These are phyloP conservation scores for Linum usitatissimum DNA, from an alignment of 345 rosid species.

Conservation along the genomic window DNA sequence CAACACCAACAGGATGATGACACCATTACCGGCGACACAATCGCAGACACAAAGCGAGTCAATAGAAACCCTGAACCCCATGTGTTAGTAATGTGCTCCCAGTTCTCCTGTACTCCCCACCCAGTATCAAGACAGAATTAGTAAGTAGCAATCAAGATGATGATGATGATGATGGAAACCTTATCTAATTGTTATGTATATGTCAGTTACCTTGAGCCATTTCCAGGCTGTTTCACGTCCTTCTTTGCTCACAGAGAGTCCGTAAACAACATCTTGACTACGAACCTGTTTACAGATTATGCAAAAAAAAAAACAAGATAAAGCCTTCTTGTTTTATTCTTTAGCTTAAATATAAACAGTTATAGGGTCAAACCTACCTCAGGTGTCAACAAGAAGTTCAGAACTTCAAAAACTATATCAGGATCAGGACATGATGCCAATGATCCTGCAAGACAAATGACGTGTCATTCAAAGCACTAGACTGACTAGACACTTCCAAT, in stretches of 20 bases:
- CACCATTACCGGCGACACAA: conserved; percentile 66
- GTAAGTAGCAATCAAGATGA: neutral
- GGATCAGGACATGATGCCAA: conserved; percentile 64
- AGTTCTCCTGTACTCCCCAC: conserved; percentile 40
- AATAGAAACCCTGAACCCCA: conserved; percentile 71
- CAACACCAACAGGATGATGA: neutral
- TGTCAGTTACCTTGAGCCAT: conserved; percentile 61
- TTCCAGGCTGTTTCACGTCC: conserved; percentile 93
- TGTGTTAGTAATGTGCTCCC: conserved; percentile 57
- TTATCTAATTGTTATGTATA: neutral
- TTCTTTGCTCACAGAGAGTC: conserved; percentile 60
- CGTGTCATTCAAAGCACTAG: neutral
- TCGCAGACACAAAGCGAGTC: conserved; percentile 56
- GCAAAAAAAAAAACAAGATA: neutral
- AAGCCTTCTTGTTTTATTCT: neutral
- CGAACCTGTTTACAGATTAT: conserved; percentile 44
- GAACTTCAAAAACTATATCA: conserved; percentile 50
- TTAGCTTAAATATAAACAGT: neutral
- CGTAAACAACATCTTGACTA: conserved; percentile 72
- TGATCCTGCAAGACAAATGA: conserved; percentile 38
- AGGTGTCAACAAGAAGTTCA: conserved; percentile 54
- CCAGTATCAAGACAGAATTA: neutral
- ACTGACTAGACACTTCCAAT: neutral
- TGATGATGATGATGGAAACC: neutral
- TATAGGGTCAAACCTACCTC: conserved; percentile 42